Base-by-base conservation (phyloP, 2,329 filamentous ascomycete species). In the Penicillium verrucosum region DNA sequence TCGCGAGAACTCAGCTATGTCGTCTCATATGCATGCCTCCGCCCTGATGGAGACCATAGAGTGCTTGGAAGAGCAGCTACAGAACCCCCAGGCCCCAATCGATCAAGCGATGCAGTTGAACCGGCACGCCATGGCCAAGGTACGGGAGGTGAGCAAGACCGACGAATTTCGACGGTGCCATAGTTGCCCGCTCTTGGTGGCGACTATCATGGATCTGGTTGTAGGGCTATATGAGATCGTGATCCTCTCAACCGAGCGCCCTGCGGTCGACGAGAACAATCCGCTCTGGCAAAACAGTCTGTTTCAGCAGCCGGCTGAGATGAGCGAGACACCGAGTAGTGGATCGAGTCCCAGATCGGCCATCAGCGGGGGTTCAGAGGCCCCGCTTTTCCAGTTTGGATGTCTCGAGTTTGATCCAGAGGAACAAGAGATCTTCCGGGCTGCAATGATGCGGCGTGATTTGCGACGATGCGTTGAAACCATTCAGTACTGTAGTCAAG, bases 381-480 rank as follows among this genome's bases (percentile, higher is more conserved):
- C 49, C 12, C 49, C 49, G 4, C 7, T 29, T 36, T 51, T 51
- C 32, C 49, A 37, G 25, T 51, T 51, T 51, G 49, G 49, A 37
- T 44, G 49, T 18, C 49, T 51, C 11, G 49, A 51, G 14, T 51
- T 51, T 14, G 49, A 51, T 34, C 49, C 49, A 4, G 49, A 51
- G 27, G 49, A 51, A 21, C 49, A 51, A 30, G 49, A 23, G 30
- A 51, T 51, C 11, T 51, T 51, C 29, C 49, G 49, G 9, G 8
- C 29, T 51, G 49, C 49, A 23, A 43, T 51, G 38, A 32, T 32
- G 11, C 30, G 30, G 11, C 30, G 40, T 45, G 49, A 52, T 45
- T 52, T 52, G 30, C 27, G 49, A 25, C 38, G 40, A 21, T 52
- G 49, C 27, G 23, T 52, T 21, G 49, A 52, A 21, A 44, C 49